Evolutionary conservation across 805 yeast species (phyloP).

Genomic region (Zygoascus flipseniorum): DNA sequence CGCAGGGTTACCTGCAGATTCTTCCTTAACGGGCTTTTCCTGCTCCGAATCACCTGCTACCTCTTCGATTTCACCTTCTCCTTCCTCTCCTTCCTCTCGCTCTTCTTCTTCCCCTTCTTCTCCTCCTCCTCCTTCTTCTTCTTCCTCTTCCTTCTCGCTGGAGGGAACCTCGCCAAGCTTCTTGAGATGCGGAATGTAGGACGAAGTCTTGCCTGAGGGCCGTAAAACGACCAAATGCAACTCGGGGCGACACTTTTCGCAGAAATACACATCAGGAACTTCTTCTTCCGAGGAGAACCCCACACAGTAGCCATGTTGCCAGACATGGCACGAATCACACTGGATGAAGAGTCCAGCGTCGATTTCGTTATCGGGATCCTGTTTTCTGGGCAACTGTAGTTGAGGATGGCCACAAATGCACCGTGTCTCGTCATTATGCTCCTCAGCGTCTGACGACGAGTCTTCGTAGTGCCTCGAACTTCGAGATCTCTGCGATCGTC

Average conservation of each 20-base stretch:
- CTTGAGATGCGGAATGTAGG: slow-evolving; percentile 38
- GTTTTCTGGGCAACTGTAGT: slow-evolving; percentile 24
- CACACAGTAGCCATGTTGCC: slow-evolving; percentile 98
- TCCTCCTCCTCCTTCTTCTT: slow-evolving; percentile 20
- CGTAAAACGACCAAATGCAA: slow-evolving; percentile 52
- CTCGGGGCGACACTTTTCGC: slow-evolving; percentile 86
- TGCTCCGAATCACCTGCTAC: slow-evolving; percentile 9
- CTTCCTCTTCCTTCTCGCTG: background rate
- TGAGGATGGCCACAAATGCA: slow-evolving; percentile 50
- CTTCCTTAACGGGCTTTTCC: background rate
- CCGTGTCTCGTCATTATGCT: slow-evolving; percentile 38
- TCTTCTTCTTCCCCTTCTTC: slow-evolving; percentile 15
- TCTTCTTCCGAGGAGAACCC: slow-evolving; percentile 66
- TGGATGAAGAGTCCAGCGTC: slow-evolving; percentile 94
- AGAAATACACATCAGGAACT: slow-evolving; percentile 91
- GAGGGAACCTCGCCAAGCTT: background rate
- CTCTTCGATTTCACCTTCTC: background rate
- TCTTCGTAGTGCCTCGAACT: background rate
- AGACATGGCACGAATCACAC: slow-evolving; percentile 87
- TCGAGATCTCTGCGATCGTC: background rate
- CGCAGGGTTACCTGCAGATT: background rate
- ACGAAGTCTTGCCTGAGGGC: slow-evolving; percentile 40
- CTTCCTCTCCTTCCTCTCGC: background rate
- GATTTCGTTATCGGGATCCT: slow-evolving; percentile 31
- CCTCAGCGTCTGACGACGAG: background rate